Base-by-base conservation (phyloP, 2,329 filamentous ascomycete genomes). In the Malbranchea cinnamomea region DNA sequence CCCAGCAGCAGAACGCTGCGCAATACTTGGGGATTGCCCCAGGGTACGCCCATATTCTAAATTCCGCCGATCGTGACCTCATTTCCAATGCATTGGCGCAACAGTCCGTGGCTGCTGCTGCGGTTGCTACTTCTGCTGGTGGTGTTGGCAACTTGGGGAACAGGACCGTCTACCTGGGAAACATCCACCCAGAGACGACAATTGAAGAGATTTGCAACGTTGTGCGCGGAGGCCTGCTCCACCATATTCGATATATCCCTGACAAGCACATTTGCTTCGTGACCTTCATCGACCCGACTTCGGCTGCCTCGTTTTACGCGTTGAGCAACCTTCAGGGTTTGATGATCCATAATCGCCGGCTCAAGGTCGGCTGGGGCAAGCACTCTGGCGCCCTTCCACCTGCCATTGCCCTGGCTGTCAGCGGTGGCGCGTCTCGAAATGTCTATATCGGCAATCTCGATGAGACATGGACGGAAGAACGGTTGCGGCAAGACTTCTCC, bases 181-280 rank as follows among this genome's bases (percentile, higher is more conserved):
- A 98, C 59, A 98, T 98, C 41, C 89, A 98, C 55, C 89, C 89
- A 0, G 89, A 98, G 62, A 98, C 89, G 2, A 95, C 87, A 2
- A 92, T 95, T 44, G 89, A 98, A 62, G 89, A 98, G 62, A 98
- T 98, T 53, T 98, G 89, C 69, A 98, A 98, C 50, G 89, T 98
- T 34, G 89, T 98, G 30, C 75, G 89, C 41, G 89, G 89, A 35
- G 89, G 89, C 45, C 70, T 98, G 41, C 68, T 98, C 46, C 89
- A 98, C 56, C 89, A 98, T 56, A 92, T 98, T 55, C 83, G 89
- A 44, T 98, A 95, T 60, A 98, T 98, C 46, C 89, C 89, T 5
- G 89, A 98, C 63, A 98, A 98, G 71, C 89, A 98, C 60, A 98
- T 98, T 45, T 98, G 89, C 67, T 98, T 98, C 51, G 89, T 98